phyloP scores from a whole-genome alignment of 768 basidiomycete genomes.

The Daedalea quercina region DNA sequence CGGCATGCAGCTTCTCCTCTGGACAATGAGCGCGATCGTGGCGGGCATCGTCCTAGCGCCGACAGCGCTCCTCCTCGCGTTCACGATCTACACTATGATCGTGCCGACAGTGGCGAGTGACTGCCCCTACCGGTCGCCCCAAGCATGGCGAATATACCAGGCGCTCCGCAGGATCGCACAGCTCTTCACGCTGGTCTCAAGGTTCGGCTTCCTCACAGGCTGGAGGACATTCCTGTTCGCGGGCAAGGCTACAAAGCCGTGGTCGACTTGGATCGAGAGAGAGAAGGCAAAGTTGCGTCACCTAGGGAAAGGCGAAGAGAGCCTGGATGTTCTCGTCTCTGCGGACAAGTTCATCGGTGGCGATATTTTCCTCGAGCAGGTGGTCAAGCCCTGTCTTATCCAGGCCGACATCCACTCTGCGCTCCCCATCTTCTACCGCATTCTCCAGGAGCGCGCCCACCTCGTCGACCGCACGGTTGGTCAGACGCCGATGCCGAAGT shows the following conservation, averaged over 20 bases:
- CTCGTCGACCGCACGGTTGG: background rate
- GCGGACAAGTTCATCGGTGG: background rate
- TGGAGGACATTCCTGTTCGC: background rate
- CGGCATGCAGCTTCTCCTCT: conserved; percentile 17
- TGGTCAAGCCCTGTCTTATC: background rate
- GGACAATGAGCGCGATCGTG: conserved; percentile 12
- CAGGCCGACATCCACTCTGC: background rate
- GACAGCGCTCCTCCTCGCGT: background rate
- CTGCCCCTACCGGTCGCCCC: conserved; percentile 12
- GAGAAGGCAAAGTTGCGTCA: background rate
- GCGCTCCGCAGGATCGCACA: background rate
- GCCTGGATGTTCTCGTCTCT: background rate
- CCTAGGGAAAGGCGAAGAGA: background rate
- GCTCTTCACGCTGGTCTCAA: background rate
- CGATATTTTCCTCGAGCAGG: background rate
- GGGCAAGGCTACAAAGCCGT: background rate
- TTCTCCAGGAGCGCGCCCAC: background rate
- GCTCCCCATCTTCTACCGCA: background rate
- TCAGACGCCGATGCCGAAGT: background rate
- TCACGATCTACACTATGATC: conserved; percentile 5
- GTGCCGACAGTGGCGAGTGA: conserved; percentile 2
- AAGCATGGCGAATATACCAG: conserved; percentile 1
- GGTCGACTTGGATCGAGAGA: background rate
- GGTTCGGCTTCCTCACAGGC: background rate
- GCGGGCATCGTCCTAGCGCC: conserved; percentile 6